phyloP scores from a whole-genome alignment of 257 asterid species.

The Jacaranda mimosifolia region DNA sequence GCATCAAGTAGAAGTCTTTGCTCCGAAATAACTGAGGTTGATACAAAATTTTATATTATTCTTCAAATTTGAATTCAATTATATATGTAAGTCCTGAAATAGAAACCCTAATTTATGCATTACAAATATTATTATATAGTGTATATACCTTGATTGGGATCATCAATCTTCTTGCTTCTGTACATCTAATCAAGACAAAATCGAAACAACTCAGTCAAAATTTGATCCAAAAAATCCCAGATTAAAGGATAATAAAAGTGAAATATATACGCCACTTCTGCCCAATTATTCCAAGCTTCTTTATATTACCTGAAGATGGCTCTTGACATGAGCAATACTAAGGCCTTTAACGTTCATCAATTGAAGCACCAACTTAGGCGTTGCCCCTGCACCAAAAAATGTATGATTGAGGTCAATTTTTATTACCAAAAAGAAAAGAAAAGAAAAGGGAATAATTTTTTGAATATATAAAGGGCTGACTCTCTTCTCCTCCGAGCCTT shows the following conservation, averaged over 20 bases:
- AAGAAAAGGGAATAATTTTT: not conserved
- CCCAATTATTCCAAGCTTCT: too few relatives aligned
- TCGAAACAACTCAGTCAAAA: not conserved
- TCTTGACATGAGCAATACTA: slow-evolving; percentile 97
- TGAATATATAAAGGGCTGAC: slow-evolving; percentile 49
- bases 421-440: not conserved
- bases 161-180: slow-evolving; percentile 95
- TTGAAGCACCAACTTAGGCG: slow-evolving; percentile 96
- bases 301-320: slow-evolving; percentile 87
- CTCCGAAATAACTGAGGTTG: slow-evolving; percentile 54
- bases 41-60: not conserved
- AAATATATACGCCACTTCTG: not conserved
- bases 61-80: slow-evolving; percentile 12
- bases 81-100: not conserved
- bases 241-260: not conserved
- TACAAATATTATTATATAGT: not conserved
- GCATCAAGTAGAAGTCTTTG: slow-evolving; percentile 71
- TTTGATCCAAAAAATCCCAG: not conserved
- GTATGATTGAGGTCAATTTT: not conserved
- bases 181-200: slow-evolving; percentile 64
- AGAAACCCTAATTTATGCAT: slow-evolving; percentile 47
- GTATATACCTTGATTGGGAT: slow-evolving; percentile 78
- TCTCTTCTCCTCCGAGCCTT: slow-evolving; percentile 91
- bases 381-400: slow-evolving; percentile 70
- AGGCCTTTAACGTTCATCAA: slow-evolving; percentile 93